Percentiles rank a stretch among this genome's conserved stretches.
phyloP scores from a whole-genome alignment of 2,329 filamentous ascomycete species.

The Chaetomium sp. region DNA sequence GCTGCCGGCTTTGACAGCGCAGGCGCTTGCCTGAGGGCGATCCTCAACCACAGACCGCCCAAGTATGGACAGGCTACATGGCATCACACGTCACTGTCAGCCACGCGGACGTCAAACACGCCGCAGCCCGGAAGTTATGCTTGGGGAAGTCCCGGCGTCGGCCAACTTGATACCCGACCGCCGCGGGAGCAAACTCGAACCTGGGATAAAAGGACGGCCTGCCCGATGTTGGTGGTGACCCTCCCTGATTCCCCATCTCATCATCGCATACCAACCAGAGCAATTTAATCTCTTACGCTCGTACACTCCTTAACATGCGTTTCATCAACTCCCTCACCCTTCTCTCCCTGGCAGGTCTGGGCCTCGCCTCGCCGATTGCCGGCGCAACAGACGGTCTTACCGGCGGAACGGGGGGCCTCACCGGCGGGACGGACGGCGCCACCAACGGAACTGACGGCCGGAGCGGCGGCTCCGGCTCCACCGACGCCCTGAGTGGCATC shows the following conservation, averaged over 20 bases:
- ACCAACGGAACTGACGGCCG: too few relatives aligned
- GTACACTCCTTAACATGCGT: slow-evolving; percentile 20
- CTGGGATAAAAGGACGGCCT: slow-evolving; percentile 8
- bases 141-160: slow-evolving; percentile 16
- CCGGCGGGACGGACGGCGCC: neutral
- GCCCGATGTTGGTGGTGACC: neutral
- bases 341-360: slow-evolving; percentile 22
- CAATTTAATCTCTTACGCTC: neutral
- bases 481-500: neutral
- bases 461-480: neutral
- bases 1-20: neutral
- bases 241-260: neutral
- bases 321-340: slow-evolving; percentile 23
- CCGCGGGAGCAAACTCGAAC: too few relatives aligned
- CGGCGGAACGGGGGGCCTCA: neutral
- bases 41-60: neutral
- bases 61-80: slow-evolving; percentile 2
- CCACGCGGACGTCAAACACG: slow-evolving; percentile 9
- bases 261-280: neutral
- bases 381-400: neutral
- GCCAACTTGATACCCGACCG: neutral
- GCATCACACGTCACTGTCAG: neutral
- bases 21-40: too few relatives aligned
- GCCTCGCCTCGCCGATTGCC: slow-evolving; percentile 17
- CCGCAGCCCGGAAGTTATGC: slow-evolving; percentile 3